Evolutionary conservation across 345 rosid genomes (phyloP).

Genomic region (Citrus hindsii): DNA sequence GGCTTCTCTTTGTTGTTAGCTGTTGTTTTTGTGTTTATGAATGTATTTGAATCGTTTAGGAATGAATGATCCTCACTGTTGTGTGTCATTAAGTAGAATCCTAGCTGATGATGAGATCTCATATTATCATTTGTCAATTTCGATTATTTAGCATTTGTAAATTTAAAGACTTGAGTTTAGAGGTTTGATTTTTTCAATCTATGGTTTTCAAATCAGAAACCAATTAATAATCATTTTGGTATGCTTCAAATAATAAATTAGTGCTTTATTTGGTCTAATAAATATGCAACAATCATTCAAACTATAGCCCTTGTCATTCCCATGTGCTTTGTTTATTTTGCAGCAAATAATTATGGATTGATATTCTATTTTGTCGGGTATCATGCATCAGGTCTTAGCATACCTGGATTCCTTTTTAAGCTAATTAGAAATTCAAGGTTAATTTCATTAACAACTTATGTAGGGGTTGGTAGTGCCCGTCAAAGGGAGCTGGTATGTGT

Average conservation of each 20-base stretch:
- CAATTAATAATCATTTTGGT: background rate
- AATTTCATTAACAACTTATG: slow-evolving; percentile 2
- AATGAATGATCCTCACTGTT: background rate
- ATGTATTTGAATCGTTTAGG: background rate
- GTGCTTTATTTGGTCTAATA: background rate
- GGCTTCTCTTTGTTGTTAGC: background rate
- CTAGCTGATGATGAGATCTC: background rate
- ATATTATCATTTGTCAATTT: background rate
- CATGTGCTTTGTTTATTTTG: background rate
- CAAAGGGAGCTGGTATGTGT: slow-evolving; percentile 22
- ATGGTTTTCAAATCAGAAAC: background rate
- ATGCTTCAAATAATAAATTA: background rate
- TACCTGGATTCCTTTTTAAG: background rate
- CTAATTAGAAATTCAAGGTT: background rate
- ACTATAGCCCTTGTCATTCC: background rate
- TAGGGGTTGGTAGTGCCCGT: slow-evolving; percentile 27
- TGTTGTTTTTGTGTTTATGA: background rate
- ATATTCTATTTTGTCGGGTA: background rate
- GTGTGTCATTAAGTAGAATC: background rate
- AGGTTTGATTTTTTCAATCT: background rate
- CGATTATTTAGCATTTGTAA: background rate
- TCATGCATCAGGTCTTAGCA: background rate
- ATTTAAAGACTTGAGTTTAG: background rate
- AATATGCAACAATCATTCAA: background rate
- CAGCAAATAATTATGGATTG: background rate